Percentiles rank a stretch among this genome's conserved stretches.
Conservation (phyloP, 352 stramenopile species). For the Phytopythium kandeliae region DNA sequence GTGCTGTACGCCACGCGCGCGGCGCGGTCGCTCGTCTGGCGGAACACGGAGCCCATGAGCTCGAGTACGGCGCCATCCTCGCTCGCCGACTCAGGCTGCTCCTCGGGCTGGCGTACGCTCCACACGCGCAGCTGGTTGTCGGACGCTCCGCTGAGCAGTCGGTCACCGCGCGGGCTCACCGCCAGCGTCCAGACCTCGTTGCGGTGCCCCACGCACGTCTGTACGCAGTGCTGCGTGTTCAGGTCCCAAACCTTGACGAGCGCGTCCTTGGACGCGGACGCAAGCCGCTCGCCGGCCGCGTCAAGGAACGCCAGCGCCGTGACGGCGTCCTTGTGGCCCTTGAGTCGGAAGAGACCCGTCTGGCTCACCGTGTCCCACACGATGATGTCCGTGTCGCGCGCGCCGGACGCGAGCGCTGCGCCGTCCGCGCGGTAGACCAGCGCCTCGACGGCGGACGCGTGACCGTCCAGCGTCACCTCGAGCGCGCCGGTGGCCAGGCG, state of each 20-base stretch:
- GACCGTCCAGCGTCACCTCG: slow-evolving; percentile 86
- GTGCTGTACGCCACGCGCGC: slow-evolving; percentile 55
- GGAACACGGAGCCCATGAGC: slow-evolving; percentile 65
- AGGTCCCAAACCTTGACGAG: slow-evolving; percentile 95
- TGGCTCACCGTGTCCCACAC: slow-evolving; percentile 93
- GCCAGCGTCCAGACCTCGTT: slow-evolving; percentile 92
- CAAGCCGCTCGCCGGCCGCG: slow-evolving; percentile 38
- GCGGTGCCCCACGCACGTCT: slow-evolving; percentile 91
- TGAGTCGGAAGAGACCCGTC: slow-evolving; percentile 85
- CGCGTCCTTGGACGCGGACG: slow-evolving; percentile 90
- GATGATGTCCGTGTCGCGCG: slow-evolving; percentile 91
- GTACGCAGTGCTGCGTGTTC: slow-evolving; percentile 91
- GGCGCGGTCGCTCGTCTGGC: slow-evolving; percentile 72
- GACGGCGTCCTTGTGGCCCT: slow-evolving; percentile 91
- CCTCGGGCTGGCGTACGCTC: slow-evolving; percentile 27
- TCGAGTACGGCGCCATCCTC: slow-evolving; percentile 38
- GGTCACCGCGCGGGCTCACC: slow-evolving; percentile 52
- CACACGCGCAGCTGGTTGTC: slow-evolving; percentile 83
- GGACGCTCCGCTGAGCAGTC: slow-evolving; percentile 71
- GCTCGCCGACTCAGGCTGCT: slow-evolving; percentile 13
- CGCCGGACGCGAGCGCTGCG: slow-evolving; percentile 77
- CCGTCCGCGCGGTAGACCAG: slow-evolving; percentile 77
- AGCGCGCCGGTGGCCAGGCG: slow-evolving; percentile 67
- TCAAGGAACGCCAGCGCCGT: slow-evolving; percentile 79
- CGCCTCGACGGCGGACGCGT: slow-evolving; percentile 74